Percentiles rank a stretch among this genome's conserved stretches.
phyloP scores from a whole-genome alignment of 2,329 filamentous ascomycete genomes.

The Septoria linicola region DNA sequence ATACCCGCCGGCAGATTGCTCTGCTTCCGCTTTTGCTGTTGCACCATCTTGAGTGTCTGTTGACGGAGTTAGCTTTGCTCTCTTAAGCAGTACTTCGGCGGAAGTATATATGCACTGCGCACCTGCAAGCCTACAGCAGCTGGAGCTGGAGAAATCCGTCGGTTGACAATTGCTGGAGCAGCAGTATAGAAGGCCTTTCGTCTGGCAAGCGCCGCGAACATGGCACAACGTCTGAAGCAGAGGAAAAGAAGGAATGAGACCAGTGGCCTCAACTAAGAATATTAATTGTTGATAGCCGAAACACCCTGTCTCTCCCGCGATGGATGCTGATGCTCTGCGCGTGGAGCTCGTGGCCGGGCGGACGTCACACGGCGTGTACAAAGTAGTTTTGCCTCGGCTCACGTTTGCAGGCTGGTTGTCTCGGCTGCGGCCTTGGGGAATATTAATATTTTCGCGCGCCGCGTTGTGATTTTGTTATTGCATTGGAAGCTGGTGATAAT shows the following conservation, averaged over 20 bases:
- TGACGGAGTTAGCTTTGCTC: not conserved
- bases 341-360: not conserved
- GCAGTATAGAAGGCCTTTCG: constrained; percentile 26
- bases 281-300: constrained; percentile 10
- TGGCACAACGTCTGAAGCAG: constrained; percentile 13
- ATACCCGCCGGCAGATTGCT: constrained; percentile 49
- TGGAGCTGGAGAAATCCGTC: constrained; percentile 26
- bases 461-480: no score
- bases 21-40: constrained; percentile 42
- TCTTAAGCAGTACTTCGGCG: not conserved
- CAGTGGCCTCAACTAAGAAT: constrained; percentile 5
- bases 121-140: constrained; percentile 23
- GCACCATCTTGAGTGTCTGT: constrained; percentile 34
- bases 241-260: constrained; percentile 12
- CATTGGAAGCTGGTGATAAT: no score
- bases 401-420: no score
- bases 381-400: no score
- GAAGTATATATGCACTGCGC: constrained; percentile 4
- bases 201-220: constrained; percentile 32
- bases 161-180: constrained; percentile 20
- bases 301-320: constrained; percentile 16
- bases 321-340: constrained; percentile 8
- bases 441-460: no score
- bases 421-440: no score
- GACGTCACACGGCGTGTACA: no score